Conservation (phyloP, 768 basidiomycete genomes). For the Atractiella rhizophila region DNA sequence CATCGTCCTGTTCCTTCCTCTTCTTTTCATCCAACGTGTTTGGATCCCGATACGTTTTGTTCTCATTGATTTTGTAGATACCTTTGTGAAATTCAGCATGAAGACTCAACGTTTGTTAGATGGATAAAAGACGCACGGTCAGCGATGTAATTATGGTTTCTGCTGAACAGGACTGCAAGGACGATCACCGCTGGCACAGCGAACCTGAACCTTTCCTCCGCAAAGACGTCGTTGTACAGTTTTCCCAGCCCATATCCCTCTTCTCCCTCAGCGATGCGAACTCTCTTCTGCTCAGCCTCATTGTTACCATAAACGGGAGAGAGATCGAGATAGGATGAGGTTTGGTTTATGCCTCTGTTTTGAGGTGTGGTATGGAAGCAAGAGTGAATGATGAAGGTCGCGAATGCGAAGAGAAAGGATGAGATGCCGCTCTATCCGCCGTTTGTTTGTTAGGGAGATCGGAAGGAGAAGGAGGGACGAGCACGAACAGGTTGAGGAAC, state of each 20-base stretch:
- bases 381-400: conserved; percentile 38
- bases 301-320: conserved; percentile 46
- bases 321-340: conserved; percentile 51
- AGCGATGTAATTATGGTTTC: conserved; percentile 36
- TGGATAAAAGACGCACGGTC: no score
- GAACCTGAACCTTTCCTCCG: conserved; percentile 20
- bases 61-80: conserved; percentile 29
- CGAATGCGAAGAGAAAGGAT: conserved; percentile 52
- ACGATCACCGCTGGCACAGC: conserved; percentile 52
- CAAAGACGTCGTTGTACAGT: conserved; percentile 41
- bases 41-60: conserved; percentile 24
- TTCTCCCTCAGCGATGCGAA: conserved; percentile 31
- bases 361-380: conserved; percentile 38
- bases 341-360: conserved; percentile 28
- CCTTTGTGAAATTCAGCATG: no score
- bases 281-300: conserved; percentile 27
- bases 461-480: no score
- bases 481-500: conserved; percentile 33
- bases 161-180: conserved; percentile 34
- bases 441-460: no score
- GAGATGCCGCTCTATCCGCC: no score
- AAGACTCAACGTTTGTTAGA: no score
- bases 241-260: conserved; percentile 23
- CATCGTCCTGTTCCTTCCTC: conserved; percentile 8
- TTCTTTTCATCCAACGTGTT: conserved; percentile 1